phyloP scores from a whole-genome alignment of 2,329 filamentous ascomycete species.

The Verticillium dahliae region DNA sequence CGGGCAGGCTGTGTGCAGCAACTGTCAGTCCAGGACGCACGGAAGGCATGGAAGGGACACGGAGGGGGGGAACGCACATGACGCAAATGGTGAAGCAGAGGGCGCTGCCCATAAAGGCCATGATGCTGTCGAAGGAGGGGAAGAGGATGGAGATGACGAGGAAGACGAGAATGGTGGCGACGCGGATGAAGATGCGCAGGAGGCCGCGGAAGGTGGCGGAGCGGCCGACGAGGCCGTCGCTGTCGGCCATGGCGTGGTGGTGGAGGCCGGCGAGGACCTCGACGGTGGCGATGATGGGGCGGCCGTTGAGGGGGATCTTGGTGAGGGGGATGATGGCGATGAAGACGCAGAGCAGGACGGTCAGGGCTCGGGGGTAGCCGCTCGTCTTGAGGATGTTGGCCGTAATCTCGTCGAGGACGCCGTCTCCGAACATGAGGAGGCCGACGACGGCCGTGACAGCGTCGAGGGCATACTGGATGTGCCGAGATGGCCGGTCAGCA shows the following conservation, averaged over 20 bases:
- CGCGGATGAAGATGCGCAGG: conserved; percentile 54
- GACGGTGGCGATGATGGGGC: conserved; percentile 76
- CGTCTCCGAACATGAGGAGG: conserved; percentile 89
- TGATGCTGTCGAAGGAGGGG: conserved; percentile 82
- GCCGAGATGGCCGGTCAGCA: too few relatives aligned
- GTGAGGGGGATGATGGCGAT: conserved; percentile 91
- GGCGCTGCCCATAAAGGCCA: conserved; percentile 83
- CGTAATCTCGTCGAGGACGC: conserved; percentile 82
- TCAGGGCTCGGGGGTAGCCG: conserved; percentile 68
- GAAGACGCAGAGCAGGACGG: conserved; percentile 75
- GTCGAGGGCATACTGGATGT: conserved; percentile 65
- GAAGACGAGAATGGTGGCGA: conserved; percentile 64
- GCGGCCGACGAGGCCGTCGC: conserved; percentile 42
- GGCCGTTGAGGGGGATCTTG: conserved; percentile 86
- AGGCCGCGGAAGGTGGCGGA: conserved; percentile 51
- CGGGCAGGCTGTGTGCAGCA: conserved; percentile 48
- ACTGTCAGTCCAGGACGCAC: background rate
- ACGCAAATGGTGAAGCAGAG: conserved; percentile 93
- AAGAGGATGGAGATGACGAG: conserved; percentile 63
- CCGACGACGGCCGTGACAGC: conserved; percentile 75
- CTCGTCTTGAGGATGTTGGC: conserved; percentile 73
- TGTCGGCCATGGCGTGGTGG: conserved; percentile 35
- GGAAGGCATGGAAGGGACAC: too few relatives aligned
- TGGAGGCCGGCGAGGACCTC: conserved; percentile 77
- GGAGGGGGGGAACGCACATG: conserved; percentile 40